Evolutionary conservation across 2,329 filamentous ascomycete species (phyloP).

Genomic region (Keithomyces neogunnii): DNA sequence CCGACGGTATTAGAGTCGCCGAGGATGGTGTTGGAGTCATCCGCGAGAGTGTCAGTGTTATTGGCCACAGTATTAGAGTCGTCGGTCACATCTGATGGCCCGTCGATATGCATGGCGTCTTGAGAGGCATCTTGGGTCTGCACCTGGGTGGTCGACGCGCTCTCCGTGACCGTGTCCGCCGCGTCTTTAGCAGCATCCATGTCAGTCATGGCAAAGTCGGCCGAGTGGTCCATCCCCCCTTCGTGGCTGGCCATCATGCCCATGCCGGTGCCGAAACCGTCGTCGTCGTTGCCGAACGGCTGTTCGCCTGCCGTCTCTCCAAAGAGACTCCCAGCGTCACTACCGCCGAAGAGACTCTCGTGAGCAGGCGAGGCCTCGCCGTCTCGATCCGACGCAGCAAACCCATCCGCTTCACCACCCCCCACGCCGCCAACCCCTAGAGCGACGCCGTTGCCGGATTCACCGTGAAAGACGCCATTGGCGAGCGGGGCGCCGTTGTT

Average conservation of each 20-base stretch:
- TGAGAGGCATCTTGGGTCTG: neutral
- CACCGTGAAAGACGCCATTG: slow-evolving; percentile 36
- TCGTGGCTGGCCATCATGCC: slow-evolving; percentile 38
- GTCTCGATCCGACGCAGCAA: slow-evolving; percentile 29
- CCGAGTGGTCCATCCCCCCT: slow-evolving; percentile 32
- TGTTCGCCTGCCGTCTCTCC: slow-evolving; percentile 58
- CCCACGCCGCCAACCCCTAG: slow-evolving; percentile 5
- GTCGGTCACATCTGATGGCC: neutral
- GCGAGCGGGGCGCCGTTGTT: slow-evolving; percentile 57
- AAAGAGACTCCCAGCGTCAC: slow-evolving; percentile 76
- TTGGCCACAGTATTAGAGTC: too few species aligned
- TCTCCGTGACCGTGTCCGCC: neutral
- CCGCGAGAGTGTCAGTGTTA: too few species aligned
- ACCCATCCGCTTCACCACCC: slow-evolving; percentile 15
- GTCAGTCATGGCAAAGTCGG: slow-evolving; percentile 32
- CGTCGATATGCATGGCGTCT: slow-evolving; percentile 11
- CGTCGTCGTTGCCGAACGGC: slow-evolving; percentile 73
- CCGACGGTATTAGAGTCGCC: neutral
- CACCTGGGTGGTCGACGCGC: neutral
- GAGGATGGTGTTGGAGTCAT: neutral
- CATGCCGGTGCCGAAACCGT: slow-evolving; percentile 72
- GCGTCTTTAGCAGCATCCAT: slow-evolving; percentile 12
- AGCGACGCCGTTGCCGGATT: slow-evolving; percentile 6
- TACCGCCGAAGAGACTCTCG: slow-evolving; percentile 73
- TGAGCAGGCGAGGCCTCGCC: slow-evolving; percentile 61